Conservation (phyloP, 345 rosid species). For the Abelmoschus esculentus region DNA sequence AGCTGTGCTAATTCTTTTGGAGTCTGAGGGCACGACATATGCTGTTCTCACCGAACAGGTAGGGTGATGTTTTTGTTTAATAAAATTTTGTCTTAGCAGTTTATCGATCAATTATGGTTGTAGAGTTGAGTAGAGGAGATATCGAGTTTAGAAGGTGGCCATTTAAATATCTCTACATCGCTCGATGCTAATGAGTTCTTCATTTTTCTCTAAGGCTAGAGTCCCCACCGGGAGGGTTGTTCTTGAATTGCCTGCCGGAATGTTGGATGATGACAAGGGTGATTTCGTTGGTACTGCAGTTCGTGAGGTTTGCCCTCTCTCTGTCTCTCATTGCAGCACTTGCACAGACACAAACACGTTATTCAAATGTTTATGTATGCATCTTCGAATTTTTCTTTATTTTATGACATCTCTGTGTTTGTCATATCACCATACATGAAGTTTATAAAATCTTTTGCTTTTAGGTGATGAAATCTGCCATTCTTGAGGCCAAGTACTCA, state of each 20-base stretch:
- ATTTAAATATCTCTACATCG: neutral
- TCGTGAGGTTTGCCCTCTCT: slow-evolving; percentile 57
- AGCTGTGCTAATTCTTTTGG: slow-evolving; percentile 73
- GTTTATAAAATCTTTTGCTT: neutral
- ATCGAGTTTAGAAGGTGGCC: neutral
- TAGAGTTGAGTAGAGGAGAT: neutral
- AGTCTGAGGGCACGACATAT: slow-evolving; percentile 53
- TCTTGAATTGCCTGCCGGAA: slow-evolving; percentile 94
- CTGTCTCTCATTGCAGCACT: neutral
- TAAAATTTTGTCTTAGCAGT: neutral
- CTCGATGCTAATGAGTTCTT: slow-evolving; percentile 7
- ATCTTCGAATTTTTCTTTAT: neutral
- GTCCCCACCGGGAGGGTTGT: slow-evolving; percentile 77
- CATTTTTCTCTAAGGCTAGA: slow-evolving; percentile 48
- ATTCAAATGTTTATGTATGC: neutral
- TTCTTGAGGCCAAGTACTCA: neutral
- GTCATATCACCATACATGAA: neutral
- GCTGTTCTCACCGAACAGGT: slow-evolving; percentile 97
- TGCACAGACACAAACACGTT: neutral
- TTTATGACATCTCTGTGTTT: neutral
- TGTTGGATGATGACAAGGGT: slow-evolving; percentile 79
- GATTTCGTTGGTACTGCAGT: slow-evolving; percentile 89
- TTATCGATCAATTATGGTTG: neutral
- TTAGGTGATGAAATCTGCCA: too few species aligned
- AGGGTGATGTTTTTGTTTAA: neutral